A percentile compares a stretch with the other conserved stretches of the same genome.
phyloP scores from a whole-genome alignment of 2,329 filamentous ascomycete genomes.

The Dissoconium aciculare region DNA sequence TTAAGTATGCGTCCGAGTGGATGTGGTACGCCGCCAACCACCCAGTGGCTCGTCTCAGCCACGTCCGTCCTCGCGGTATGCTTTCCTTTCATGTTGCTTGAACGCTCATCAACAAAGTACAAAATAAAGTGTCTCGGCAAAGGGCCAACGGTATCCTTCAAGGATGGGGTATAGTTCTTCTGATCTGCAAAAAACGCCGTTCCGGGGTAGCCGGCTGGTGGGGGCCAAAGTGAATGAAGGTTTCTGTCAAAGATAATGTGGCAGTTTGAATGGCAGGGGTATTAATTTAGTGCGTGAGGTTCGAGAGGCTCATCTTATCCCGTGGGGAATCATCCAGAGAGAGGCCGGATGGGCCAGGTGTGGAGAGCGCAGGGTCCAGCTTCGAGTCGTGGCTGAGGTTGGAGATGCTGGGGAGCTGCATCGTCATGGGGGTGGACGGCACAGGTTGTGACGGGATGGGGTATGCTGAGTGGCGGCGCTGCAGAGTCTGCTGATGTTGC shows the following conservation, averaged over 20 bases:
- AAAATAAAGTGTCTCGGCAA: conserved; percentile 5
- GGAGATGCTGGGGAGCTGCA: conserved; percentile 19
- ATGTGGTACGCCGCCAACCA: no score
- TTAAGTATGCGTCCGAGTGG: no score
- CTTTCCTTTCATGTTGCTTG: no score
- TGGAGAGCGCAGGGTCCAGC: conserved; percentile 19
- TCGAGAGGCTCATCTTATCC: conserved; percentile 27
- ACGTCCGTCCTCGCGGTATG: no score
- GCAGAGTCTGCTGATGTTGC: conserved; percentile 5
- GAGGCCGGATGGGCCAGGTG: conserved; percentile 14
- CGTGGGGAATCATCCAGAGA: conserved; percentile 23
- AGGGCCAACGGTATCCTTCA: conserved; percentile 1
- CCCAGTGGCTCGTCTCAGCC: no score
- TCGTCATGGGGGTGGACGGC: conserved; percentile 11
- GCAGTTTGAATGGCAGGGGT: background rate
- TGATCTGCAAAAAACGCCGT: background rate
- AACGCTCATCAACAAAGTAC: conserved; percentile 2
- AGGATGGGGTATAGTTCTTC: conserved; percentile 1
- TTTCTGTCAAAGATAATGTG: conserved; percentile 1
- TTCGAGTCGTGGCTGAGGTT: conserved; percentile 12
- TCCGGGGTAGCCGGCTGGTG: background rate
- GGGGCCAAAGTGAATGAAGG: background rate
- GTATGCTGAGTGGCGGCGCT: conserved; percentile 10
- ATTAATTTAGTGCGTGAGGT: conserved; percentile 21
- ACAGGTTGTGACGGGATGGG: conserved; percentile 9